Conservation (phyloP, 2,329 filamentous ascomycete genomes). For the Pseudogymnoascus sp. region DNA sequence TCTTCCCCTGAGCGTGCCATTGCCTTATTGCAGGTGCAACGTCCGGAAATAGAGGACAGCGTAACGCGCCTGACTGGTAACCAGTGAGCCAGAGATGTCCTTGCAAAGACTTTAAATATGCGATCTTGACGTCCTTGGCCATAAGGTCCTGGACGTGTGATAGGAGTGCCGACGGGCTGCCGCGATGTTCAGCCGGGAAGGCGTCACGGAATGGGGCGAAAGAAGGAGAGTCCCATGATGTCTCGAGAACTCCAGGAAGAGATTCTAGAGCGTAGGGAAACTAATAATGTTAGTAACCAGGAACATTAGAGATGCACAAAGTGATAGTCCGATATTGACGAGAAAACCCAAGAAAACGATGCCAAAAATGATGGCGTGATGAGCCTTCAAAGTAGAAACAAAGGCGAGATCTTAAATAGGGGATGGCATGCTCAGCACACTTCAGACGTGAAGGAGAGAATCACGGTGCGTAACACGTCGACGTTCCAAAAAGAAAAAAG, state of each 20-base stretch:
- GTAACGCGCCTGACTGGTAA: constrained; percentile 62
- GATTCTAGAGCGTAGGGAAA: constrained; percentile 70
- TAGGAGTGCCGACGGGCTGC: constrained; percentile 52
- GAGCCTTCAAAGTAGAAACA: not conserved
- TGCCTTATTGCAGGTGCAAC: constrained; percentile 56
- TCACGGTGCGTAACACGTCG: constrained; percentile 10
- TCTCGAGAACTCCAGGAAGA: constrained; percentile 56
- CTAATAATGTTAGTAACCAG: constrained; percentile 35
- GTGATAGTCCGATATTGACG: not conserved
- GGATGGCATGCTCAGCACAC: not conserved
- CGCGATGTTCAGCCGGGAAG: constrained; percentile 60
- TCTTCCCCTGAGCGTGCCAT: constrained; percentile 48
- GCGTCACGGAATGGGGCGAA: constrained; percentile 64
- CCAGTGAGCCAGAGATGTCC: constrained; percentile 72
- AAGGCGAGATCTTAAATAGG: not conserved
- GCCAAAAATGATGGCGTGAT: not conserved
- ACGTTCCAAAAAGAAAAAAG: constrained; percentile 17
- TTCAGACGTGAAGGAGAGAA: not conserved
- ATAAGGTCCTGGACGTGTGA: constrained; percentile 67
- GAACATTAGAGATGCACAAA: not conserved
- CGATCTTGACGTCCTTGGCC: constrained; percentile 63
- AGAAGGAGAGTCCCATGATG: constrained; percentile 58
- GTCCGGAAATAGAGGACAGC: constrained; percentile 68
- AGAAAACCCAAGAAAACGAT: not conserved
- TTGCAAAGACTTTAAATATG: constrained; percentile 74